Percentiles rank a stretch among this genome's conserved stretches.
These are phyloP conservation scores for Colletotrichum trifolii DNA, from an alignment of 2,329 filamentous ascomycete genomes.

Conservation along the genomic window DNA sequence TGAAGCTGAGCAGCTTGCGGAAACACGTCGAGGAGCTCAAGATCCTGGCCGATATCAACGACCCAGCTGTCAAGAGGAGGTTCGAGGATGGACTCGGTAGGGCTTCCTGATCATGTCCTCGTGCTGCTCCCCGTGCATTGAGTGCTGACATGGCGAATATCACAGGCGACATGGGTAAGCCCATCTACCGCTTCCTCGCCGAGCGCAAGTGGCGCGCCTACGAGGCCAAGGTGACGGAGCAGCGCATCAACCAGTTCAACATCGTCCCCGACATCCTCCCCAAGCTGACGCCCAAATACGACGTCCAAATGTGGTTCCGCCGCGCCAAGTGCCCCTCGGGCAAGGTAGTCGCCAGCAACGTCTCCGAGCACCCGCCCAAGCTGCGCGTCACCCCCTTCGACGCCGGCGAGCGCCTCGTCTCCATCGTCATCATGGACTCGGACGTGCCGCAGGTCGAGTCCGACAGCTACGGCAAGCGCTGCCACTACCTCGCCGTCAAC, in stretches of 20 bases:
- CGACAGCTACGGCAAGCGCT: conserved; percentile 82
- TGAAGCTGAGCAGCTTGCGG: conserved; percentile 75
- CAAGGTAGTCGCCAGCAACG: conserved; percentile 77
- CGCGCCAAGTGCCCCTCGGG: conserved; percentile 78
- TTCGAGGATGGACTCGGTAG: conserved; percentile 92
- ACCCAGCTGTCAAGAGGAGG: conserved; percentile 89
- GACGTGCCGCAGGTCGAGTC: conserved; percentile 85
- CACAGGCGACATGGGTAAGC: conserved; percentile 92
- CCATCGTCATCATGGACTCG: conserved; percentile 86
- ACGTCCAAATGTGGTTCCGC: conserved; percentile 85
- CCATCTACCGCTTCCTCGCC: conserved; percentile 92
- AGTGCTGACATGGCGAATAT: conserved; percentile 9
- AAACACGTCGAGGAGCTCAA: conserved; percentile 81
- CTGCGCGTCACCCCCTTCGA: conserved; percentile 89
- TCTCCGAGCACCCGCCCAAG: conserved; percentile 79
- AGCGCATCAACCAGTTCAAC: conserved; percentile 87
- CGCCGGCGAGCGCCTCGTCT: conserved; percentile 82
- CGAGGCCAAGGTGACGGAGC: conserved; percentile 80
- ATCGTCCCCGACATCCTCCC: conserved; percentile 91
- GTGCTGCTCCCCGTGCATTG: conserved; percentile 1
- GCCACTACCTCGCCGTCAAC: conserved; percentile 85
- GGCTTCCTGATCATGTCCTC: conserved; percentile 41
- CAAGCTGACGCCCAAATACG: conserved; percentile 79
- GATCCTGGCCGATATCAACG: conserved; percentile 93
- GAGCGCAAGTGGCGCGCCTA: conserved; percentile 89